Conservation (phyloP, 805 yeast genomes). For the Teunomyces pallodes region DNA sequence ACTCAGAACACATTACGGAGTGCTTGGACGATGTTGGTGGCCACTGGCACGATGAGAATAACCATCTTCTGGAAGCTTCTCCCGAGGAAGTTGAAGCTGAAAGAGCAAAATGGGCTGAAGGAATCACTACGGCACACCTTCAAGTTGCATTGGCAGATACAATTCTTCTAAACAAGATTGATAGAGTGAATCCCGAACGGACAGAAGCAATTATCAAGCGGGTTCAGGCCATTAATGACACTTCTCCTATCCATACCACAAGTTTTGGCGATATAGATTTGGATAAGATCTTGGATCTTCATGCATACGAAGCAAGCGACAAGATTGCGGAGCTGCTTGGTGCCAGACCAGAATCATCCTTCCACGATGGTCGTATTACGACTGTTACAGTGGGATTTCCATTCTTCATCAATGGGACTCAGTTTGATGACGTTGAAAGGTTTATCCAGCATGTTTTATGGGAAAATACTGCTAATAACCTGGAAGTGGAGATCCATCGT, state of each 20-base stretch:
- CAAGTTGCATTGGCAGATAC: conserved; percentile 91
- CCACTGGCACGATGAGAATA: conserved; percentile 56
- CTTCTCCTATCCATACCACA: conserved; percentile 67
- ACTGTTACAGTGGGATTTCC: conserved; percentile 45
- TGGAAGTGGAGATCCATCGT: conserved; percentile 68
- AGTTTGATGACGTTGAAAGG: conserved; percentile 49
- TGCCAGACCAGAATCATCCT: conserved; percentile 12
- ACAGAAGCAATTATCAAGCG: conserved; percentile 31
- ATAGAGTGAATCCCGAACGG: conserved; percentile 29
- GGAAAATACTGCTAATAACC: conserved; percentile 52
- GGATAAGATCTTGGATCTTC: conserved; percentile 65
- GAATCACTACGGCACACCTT: conserved; percentile 77
- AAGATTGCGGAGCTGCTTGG: conserved; percentile 17
- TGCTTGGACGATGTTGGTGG: conserved; percentile 73
- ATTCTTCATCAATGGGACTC: conserved; percentile 31
- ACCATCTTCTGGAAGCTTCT: conserved; percentile 25
- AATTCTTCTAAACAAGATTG: conserved; percentile 76
- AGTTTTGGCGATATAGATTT: conserved; percentile 74
- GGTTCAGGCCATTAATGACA: conserved; percentile 57
- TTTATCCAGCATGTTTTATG: conserved; percentile 75
- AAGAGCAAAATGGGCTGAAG: conserved; percentile 33
- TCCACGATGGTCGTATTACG: conserved; percentile 39
- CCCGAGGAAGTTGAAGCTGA: conserved; percentile 29
- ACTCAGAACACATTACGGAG: conserved; percentile 60
- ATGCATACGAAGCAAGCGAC: conserved; percentile 59